Evolutionary conservation across 345 rosid genomes (phyloP), one percentile per base, ranked within the genome.

Genomic region (Citrus mangshanensis): DNA sequence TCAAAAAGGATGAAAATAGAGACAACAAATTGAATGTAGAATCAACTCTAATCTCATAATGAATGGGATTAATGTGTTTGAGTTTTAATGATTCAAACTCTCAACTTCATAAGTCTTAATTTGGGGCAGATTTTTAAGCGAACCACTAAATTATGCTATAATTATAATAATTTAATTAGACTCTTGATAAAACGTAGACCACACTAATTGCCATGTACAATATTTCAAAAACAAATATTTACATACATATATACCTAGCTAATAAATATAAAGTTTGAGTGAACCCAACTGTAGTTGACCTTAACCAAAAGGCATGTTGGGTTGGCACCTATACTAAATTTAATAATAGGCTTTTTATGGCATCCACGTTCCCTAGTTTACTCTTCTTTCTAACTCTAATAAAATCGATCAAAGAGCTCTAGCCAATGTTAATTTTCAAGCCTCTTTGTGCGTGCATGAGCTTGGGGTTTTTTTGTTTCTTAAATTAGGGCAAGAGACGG

Each of bases 281-380:
- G 28, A 62, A 30, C 68, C 78, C 16, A 63, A 63, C 37, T 62
- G 62, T 6, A 27, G 70, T 64, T 75, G 78, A 75, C 78, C 69
- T 42, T 8, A 75, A n/a, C 69, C 59, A 61, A 62, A 74, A 5
- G 69, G 77, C 61, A 70, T 74, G 59, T 74, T 49, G 49, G 70
- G 78, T 75, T 74, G 77, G 56, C 59, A 64, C 37, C 56, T 54
- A 1, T 16, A 18, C 19, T 34, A 34, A 34, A 54, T 54, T 30
- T 34, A 19, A 72, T 72, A 72, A 49, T 70, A 28, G 16, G 25
- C 18, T 27, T 6, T 18, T 10, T 38, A 60, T 73, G 68, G 68
- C 68, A 60, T 74, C 56, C 59, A 40, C 77, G 77, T 61, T 61
- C 68, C 25, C 38, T 38, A 1, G 38, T 37, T 59, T 21, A 3